Percentiles rank a stretch among this genome's conserved stretches.
Conservation (phyloP, 2,329 filamentous ascomycete genomes). For the Zopfia rhizophila region DNA sequence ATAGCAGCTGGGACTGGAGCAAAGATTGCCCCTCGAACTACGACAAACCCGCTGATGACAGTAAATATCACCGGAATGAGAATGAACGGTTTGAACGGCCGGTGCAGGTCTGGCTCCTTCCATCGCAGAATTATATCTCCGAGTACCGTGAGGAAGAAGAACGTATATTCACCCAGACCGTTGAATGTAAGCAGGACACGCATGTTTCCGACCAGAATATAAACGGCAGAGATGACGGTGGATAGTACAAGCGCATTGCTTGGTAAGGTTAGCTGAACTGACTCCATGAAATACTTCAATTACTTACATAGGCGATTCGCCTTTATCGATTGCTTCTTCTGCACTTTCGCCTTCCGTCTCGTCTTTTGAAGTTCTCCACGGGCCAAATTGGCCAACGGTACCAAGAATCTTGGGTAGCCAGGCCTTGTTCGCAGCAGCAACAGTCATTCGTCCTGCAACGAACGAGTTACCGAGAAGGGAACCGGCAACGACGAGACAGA, state of each 20-base stretch:
- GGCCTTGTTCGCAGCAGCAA: slow-evolving; percentile 61
- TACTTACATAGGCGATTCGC: slow-evolving; percentile 49
- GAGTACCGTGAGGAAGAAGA: slow-evolving; percentile 72
- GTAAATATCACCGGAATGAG: slow-evolving; percentile 65
- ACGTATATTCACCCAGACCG: slow-evolving; percentile 61
- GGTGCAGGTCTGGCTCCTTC: slow-evolving; percentile 63
- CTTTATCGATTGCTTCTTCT: slow-evolving; percentile 41
- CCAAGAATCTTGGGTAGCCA: slow-evolving; percentile 43
- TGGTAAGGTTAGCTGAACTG: neutral
- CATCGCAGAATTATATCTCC: slow-evolving; percentile 68
- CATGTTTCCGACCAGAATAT: slow-evolving; percentile 71
- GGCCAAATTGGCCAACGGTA: slow-evolving; percentile 43
- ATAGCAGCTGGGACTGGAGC: slow-evolving; percentile 44
- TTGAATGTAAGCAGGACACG: slow-evolving; percentile 67
- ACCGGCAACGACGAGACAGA: slow-evolving; percentile 71
- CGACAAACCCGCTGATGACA: slow-evolving; percentile 61
- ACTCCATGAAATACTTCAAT: too few relatives aligned
- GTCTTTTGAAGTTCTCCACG: slow-evolving; percentile 31
- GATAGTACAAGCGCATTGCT: slow-evolving; percentile 49
- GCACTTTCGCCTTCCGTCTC: slow-evolving; percentile 17
- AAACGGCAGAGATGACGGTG: slow-evolving; percentile 59
- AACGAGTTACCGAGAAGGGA: slow-evolving; percentile 72
- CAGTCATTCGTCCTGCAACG: slow-evolving; percentile 71
- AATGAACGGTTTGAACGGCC: slow-evolving; percentile 69
- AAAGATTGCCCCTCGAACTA: slow-evolving; percentile 47